phyloP scores from a whole-genome alignment of 2,329 filamentous ascomycete species.

The Xylariaceae sp. region DNA sequence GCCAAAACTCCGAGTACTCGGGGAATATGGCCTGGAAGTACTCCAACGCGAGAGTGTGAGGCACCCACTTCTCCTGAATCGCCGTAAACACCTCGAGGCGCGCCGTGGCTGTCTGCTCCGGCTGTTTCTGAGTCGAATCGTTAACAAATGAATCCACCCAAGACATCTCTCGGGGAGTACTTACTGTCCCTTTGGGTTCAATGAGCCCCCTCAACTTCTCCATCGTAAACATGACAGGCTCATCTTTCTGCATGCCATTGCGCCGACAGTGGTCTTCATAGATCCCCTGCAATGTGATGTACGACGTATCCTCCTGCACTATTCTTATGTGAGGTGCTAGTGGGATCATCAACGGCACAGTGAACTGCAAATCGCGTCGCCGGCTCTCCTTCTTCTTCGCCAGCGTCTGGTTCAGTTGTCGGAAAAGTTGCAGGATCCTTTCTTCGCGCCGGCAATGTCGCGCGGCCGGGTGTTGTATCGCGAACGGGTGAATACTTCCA shows the following conservation, averaged over 20 bases:
- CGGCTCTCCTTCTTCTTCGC: conserved; percentile 91
- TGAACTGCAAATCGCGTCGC: conserved; percentile 90
- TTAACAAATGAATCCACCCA: conserved; percentile 16
- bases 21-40: conserved; percentile 88
- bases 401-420: conserved; percentile 91
- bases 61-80: conserved; percentile 91
- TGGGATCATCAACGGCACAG: conserved; percentile 90
- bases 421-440: conserved; percentile 90
- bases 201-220: conserved; percentile 79
- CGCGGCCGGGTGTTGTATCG: conserved; percentile 91
- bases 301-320: conserved; percentile 91
- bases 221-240: conserved; percentile 91
- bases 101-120: conserved; percentile 65
- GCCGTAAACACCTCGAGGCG: conserved; percentile 89
- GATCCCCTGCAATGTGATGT: conserved; percentile 88
- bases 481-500: conserved; percentile 93
- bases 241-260: conserved; percentile 84
- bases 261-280: conserved; percentile 95
- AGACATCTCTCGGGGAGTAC: conserved; percentile 26
- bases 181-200: conserved; percentile 59
- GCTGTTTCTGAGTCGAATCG: conserved; percentile 48
- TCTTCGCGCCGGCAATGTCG: conserved; percentile 91
- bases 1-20: conserved; percentile 90
- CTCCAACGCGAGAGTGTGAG: conserved; percentile 72
- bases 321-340: conserved; percentile 91